Conservation (phyloP, 2,329 filamentous ascomycete species). For the Cyanodermella asteris region DNA sequence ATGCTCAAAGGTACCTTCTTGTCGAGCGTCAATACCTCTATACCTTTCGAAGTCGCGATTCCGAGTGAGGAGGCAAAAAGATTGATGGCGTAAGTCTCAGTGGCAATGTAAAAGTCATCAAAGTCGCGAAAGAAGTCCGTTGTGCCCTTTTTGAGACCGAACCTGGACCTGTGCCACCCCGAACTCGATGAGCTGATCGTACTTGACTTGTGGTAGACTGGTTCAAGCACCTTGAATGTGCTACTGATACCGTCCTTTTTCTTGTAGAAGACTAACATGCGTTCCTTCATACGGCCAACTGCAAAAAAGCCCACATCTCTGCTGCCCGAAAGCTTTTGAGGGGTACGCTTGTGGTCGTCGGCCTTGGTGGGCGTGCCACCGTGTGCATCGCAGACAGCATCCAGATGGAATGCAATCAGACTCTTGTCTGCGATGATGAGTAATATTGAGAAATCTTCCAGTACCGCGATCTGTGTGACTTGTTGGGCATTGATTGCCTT, state of each 20-base stretch:
- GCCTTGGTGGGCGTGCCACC: conserved; percentile 31
- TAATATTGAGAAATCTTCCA: conserved; percentile 89
- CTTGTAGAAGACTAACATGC: conserved; percentile 89
- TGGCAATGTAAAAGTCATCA: conserved; percentile 95
- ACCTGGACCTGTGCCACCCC: conserved; percentile 35
- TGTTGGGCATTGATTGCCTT: conserved; percentile 54
- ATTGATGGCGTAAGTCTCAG: conserved; percentile 86
- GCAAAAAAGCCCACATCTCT: conserved; percentile 95
- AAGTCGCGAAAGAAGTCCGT: conserved; percentile 97
- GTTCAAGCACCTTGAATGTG: conserved; percentile 83
- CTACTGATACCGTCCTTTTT: conserved; percentile 81
- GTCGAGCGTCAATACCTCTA: conserved; percentile 89
- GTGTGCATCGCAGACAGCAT: conserved; percentile 44
- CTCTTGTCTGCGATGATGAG: conserved; percentile 79
- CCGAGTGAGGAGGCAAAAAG: conserved; percentile 89
- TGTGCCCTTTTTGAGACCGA: conserved; percentile 42
- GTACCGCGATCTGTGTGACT: conserved; percentile 80
- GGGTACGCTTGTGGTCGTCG: conserved; percentile 63
- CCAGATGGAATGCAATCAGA: conserved; percentile 80
- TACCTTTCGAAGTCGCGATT: conserved; percentile 73
- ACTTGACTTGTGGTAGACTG: conserved; percentile 77
- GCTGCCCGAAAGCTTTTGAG: conserved; percentile 65
- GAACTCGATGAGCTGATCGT: conserved; percentile 31
- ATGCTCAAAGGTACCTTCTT: conserved; percentile 93
- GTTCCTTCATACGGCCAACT: conserved; percentile 90